Base-by-base conservation (phyloP, 768 basidiomycete species). In the Galerina sulciceps region DNA sequence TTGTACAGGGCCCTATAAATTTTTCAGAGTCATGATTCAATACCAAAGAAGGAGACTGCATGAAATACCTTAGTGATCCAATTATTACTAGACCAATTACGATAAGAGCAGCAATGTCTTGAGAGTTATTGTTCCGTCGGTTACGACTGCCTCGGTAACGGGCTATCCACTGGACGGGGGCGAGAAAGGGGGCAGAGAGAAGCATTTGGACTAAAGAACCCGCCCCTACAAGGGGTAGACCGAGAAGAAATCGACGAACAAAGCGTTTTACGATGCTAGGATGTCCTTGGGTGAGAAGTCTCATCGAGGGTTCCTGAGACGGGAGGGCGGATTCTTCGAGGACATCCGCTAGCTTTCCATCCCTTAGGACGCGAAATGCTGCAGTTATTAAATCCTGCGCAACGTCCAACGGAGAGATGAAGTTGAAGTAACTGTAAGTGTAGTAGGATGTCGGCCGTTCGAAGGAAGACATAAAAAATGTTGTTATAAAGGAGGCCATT, bases 211-310 rank as follows among this genome's bases (percentile, higher is more conserved):
- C 81, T 42, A 93, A 71, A 14, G 89, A 92, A 17, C 85, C 85
- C 40, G 89, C 90, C 10, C 91, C 91, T 11, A 94, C 81, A 56
- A 93, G 79, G 26, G 92, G 91, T 13, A 93, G 76, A 20, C 92
- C 92, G 22, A 94, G 69, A 11, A 93, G 63, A 69, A 93, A 88
- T n/a, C 91, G 85, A 41, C 82, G 84, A 52, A 89, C 60, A 63
- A 92, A 84, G 34, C 80, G 76, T 57, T 73, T 76, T 10, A 91
- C 40, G 40, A 90, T 57, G 37, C 87, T 76, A 13, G 84, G 73
- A 20, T 72, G 63, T 43, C 55, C 66, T 63, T 63, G 64, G 55
- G 52, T 56, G 37, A 65, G 67, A 49, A 65, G 20, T 55, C 61
- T 58, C 67, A 66, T 54, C 43, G 57, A 56, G 42, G 49, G 38